Percentiles rank a stretch among this genome's conserved stretches.
These are phyloP conservation scores for Tetrahymena borealis DNA, from an alignment of 73 alveolate species.

Conservation along the genomic window DNA sequence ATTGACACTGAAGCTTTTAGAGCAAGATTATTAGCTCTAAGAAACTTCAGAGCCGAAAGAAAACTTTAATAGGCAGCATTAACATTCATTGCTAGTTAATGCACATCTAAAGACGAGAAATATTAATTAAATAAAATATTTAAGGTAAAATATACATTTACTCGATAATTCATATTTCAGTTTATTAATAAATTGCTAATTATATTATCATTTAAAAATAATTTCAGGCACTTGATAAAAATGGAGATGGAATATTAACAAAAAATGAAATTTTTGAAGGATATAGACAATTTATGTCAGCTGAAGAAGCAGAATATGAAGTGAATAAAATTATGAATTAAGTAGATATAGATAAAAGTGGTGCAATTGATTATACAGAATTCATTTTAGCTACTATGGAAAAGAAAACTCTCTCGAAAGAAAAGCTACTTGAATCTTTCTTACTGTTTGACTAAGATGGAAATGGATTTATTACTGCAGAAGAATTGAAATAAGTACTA, in stretches of 20 bases:
- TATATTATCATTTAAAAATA: background rate
- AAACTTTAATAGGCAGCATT: conserved; percentile 31
- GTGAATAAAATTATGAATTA: conserved; percentile 57
- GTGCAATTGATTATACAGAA: conserved; percentile 61
- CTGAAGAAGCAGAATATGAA: conserved; percentile 45
- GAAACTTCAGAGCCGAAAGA: conserved; percentile 41
- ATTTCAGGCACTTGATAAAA: conserved; percentile 38
- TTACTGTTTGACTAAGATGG: conserved; percentile 46
- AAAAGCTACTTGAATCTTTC: conserved; percentile 35
- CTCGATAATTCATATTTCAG: too few relatives aligned
- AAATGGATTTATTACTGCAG: conserved; percentile 42
- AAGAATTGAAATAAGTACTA: conserved; percentile 37
- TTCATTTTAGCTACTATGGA: conserved; percentile 55
- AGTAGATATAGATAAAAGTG: conserved; percentile 61
- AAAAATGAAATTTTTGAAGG: conserved; percentile 56
- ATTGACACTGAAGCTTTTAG: conserved; percentile 14
- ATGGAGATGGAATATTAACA: conserved; percentile 66
- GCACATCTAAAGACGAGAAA: conserved; percentile 38
- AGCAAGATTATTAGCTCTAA: conserved; percentile 10
- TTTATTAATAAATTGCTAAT: background rate
- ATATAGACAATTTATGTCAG: conserved; percentile 50
- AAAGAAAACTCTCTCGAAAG: conserved; percentile 45
- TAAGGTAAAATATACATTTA: too few relatives aligned
- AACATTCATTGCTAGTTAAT: conserved; percentile 25
- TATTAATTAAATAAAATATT: conserved; percentile 9